These are phyloP conservation scores for Rutidosis leptorrhynchoides DNA, from an alignment of 129 eudicot genomes.

Conservation along the genomic window DNA sequence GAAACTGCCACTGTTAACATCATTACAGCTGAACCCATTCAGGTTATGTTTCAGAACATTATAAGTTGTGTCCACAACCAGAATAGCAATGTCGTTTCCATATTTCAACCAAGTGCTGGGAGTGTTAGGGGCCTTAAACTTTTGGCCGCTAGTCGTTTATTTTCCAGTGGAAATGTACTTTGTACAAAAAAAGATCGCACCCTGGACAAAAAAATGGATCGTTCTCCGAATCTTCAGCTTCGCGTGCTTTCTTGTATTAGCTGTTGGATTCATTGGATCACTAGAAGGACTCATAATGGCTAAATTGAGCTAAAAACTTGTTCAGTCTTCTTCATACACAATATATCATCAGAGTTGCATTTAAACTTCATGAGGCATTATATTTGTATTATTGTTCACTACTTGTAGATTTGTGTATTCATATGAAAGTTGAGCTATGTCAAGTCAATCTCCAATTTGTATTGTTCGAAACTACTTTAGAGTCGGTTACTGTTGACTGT, in stretches of 20 bases:
- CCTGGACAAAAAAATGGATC: constrained; percentile 55
- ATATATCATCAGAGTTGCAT: constrained; percentile 18
- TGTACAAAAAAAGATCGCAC: constrained; percentile 43
- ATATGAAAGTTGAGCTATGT: neutral
- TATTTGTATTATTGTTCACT: constrained; percentile 1
- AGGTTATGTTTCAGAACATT: constrained; percentile 54
- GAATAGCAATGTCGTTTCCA: constrained; percentile 55
- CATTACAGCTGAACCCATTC: constrained; percentile 42
- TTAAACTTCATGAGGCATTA: constrained; percentile 5
- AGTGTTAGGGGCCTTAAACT: constrained; percentile 66
- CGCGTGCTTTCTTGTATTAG: constrained; percentile 41
- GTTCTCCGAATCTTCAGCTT: constrained; percentile 40
- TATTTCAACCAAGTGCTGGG: constrained; percentile 80
- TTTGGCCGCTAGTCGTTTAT: constrained; percentile 70
- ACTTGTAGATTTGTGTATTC: constrained; percentile 17
- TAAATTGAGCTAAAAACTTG: constrained; percentile 33
- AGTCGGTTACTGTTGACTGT: neutral
- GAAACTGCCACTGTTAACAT: constrained; percentile 30
- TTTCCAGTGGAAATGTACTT: constrained; percentile 78
- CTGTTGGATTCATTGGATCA: constrained; percentile 56
- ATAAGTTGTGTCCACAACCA: constrained; percentile 60
- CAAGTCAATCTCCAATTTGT: neutral
- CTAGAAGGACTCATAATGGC: constrained; percentile 45
- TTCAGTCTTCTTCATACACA: constrained; percentile 1
- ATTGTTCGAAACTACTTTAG: neutral